Evolutionary conservation across 768 basidiomycete genomes (phyloP), one percentile per base, ranked within the genome.

Genomic region (Holtermannia corniformis): DNA sequence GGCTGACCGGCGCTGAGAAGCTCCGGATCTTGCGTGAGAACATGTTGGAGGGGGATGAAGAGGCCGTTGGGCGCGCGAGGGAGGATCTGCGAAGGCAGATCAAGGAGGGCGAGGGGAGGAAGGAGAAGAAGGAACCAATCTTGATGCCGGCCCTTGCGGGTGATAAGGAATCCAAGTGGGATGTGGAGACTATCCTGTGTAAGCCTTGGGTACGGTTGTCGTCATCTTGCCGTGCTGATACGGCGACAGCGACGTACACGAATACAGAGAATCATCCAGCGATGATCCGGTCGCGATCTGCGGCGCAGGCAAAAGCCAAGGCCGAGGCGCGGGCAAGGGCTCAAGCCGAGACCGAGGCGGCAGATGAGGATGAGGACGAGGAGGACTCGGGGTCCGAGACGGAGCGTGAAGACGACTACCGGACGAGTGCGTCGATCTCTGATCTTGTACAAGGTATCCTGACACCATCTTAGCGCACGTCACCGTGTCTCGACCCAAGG

Each of bases 211-310:
- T n/a, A 19, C 22, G n/a, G 16, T 48, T 22, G n/a, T 41, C 44
- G 10, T 23, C 19, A 28, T 44, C 24, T 40, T 19, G 1, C 2
- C 13, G 3, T 21, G 25, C 14, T 41, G 40, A 26, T 22, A 41
- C 23, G 42, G 42, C 44, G 11, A 19, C 65, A 95, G 93, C 86
- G 7, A 96, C 92, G 10, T 92, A 91, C 68, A 85, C 89, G n/a
- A 99, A 95, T 66, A 77, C 96, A 5, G 95, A 95, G 70, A 99
- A 99, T 64, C 95, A 97, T 68, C 95, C 95, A 0, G 81, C 84
- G 7, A 75, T 95, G 26, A 91, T 99, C 54, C 79, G 81, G 22
- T 81, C 83, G 19, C 76, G 83, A 27, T 78, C 81, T 23, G 61
- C 65, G 3, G 58, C 57, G 4, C 54, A 66, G 56, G 54, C 46